A percentile compares a stretch with the other conserved stretches of the same genome.
Evolutionary conservation across 106 monocot genomes (phyloP).

Genomic region (Allium sativum): DNA sequence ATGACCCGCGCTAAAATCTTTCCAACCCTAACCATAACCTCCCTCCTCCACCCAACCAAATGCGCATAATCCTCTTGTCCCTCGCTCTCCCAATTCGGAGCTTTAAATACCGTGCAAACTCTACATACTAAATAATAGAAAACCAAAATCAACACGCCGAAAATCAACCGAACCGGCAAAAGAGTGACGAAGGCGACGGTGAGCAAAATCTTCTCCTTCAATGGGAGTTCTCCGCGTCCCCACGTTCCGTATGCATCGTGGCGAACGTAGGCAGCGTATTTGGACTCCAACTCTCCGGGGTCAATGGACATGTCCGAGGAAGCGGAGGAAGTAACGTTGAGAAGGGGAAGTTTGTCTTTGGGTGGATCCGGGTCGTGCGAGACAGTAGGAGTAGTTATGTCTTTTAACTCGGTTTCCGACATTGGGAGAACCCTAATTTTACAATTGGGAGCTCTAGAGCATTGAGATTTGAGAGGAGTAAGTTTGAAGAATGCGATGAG

Average conservation of each 20-base stretch:
- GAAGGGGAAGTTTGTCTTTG: constrained; percentile 10
- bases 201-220: constrained; percentile 34
- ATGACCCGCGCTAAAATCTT: constrained; percentile 48
- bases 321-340: constrained; percentile 9
- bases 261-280: constrained; percentile 61
- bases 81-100: constrained; percentile 36
- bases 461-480: too few relatives aligned
- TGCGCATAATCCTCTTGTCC: constrained; percentile 53
- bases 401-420: constrained; percentile 1
- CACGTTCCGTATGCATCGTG: constrained; percentile 51
- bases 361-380: not conserved
- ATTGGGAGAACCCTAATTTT: not conserved
- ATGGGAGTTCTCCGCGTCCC: constrained; percentile 44
- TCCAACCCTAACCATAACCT: constrained; percentile 45
- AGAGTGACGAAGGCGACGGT: constrained; percentile 49
- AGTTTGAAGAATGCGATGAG: too few relatives aligned
- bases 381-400: not conserved
- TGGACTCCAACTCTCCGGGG: constrained; percentile 35
- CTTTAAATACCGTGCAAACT: constrained; percentile 68
- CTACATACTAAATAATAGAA: constrained; percentile 70
- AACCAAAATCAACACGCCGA: constrained; percentile 42
- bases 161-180: constrained; percentile 56
- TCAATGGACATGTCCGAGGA: constrained; percentile 25
- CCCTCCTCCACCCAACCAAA: constrained; percentile 71
- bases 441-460: too few relatives aligned